Base-by-base conservation (phyloP, 2,329 filamentous ascomycete genomes). In the Lasiodiplodia theobromae region DNA sequence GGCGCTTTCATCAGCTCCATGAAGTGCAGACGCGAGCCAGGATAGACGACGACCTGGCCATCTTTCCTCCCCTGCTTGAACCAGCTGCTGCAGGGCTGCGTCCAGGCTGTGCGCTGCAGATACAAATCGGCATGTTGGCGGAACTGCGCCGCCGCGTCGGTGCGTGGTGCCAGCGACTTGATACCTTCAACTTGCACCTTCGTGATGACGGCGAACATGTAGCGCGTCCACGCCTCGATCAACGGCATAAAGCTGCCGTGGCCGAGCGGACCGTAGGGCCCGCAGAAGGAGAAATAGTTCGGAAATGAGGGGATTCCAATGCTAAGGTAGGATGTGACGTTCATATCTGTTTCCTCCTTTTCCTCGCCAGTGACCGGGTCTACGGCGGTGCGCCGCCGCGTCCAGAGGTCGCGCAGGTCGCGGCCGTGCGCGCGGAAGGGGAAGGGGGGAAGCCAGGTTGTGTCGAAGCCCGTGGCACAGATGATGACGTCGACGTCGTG, bases 21-120 rank as follows among this genome's bases (percentile, higher is more conserved):
- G 67, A 81, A 82, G 68, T 77, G 74, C 64, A 82, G 69, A 16
- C 81, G 71, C 28, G 71, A 74, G 1, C 81, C 81, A 2, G 80
- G 80, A 66, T 75, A 83, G 37, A 82, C 76, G 12, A 77, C 78
- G 21, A 78, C 77, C 67, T 81, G 78, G 2, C 77, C 79, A 62
- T 79, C 77, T 21, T 5, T 38, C 12, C 18, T 25, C 4, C 60
- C 60, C 72, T 86, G 80, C 72, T 82, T 82, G 74, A 83, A 84
- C 81, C 82, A 84, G 1, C 73, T 72, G 52, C 82, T 77, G 68
- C 83, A 84, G 2, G 79, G 75, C 31, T 81, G 78, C 68, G 81
- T 83, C 82, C 82, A 85, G 6, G 85, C 82, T 0, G 82, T 85
- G 68, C 83, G 80, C 72, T 82, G 83, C 71, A 85, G 78, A 80